A percentile compares a stretch with the other conserved stretches of the same genome.
Conservation (phyloP, 176 grass and related monocot genomes). For the Ampelocalamus luodianensis region DNA sequence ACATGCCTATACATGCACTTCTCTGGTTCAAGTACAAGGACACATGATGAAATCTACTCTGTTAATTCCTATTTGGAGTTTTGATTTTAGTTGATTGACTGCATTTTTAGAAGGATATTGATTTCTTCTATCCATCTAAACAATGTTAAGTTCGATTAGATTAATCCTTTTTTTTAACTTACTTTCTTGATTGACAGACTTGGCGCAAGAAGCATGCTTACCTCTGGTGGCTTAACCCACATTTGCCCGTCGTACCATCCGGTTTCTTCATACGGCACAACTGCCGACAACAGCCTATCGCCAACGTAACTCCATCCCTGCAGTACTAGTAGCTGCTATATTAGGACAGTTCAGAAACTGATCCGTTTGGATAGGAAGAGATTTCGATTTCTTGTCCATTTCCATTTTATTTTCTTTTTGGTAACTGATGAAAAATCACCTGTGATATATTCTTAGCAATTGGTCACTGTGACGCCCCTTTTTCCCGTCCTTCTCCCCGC, state of each 20-base stretch:
- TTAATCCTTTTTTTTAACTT: no score
- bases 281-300: slow-evolving; percentile 88
- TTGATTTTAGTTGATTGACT: not conserved
- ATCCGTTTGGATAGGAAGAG: not conserved
- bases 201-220: slow-evolving; percentile 14
- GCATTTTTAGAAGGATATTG: not conserved
- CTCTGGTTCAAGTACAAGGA: not conserved
- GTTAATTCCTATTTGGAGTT: not conserved
- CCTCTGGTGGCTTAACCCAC: slow-evolving; percentile 97
- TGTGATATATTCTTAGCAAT: not conserved
- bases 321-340: not conserved
- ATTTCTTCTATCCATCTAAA: no score
- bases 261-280: slow-evolving; percentile 95
- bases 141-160: no score
- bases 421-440: not conserved
- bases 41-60: not conserved
- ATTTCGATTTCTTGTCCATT: not conserved
- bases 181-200: no score
- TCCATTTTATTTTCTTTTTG: not conserved
- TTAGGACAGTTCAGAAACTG: not conserved
- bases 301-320: slow-evolving; percentile 99
- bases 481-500: no score
- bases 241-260: slow-evolving; percentile 99
- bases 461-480: no score
- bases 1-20: no score